Conservation (phyloP, 768 basidiomycete genomes). For the Psilocybe cyanescens region DNA sequence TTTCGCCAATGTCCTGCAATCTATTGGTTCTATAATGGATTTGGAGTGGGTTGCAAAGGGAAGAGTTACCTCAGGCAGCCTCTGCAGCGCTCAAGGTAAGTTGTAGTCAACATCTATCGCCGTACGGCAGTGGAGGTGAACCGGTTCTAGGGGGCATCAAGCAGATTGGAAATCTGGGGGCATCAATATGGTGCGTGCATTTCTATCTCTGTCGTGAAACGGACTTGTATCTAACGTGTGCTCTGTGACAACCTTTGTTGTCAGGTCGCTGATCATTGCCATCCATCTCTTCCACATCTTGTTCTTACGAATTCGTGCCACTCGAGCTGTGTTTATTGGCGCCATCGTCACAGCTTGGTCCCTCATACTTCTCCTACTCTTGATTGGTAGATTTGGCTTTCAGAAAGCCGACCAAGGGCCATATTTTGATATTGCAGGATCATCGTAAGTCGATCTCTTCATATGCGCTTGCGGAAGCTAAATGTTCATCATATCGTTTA, state of each 20-base stretch:
- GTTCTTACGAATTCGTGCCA: conserved; percentile 37
- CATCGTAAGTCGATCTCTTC: conserved; percentile 34
- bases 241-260: not conserved
- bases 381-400: conserved; percentile 40
- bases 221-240: not conserved
- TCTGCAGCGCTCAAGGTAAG: conserved; percentile 32
- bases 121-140: not conserved
- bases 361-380: conserved; percentile 33
- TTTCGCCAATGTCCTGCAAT: conserved; percentile 30
- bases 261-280: conserved; percentile 36
- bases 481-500: not conserved
- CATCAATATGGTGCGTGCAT: conserved; percentile 33
- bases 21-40: conserved; percentile 28
- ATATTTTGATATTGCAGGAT: conserved; percentile 49
- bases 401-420: conserved; percentile 36
- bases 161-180: conserved; percentile 41
- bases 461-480: not conserved
- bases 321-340: conserved; percentile 24
- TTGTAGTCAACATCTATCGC: not conserved
- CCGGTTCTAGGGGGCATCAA: conserved; percentile 17
- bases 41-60: conserved; percentile 30
- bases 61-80: conserved; percentile 18
- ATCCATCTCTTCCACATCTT: conserved; percentile 36
- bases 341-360: conserved; percentile 39
- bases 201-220: not conserved